Conservation (phyloP, 768 basidiomycete species). For the Xanthoconium stramineum region DNA sequence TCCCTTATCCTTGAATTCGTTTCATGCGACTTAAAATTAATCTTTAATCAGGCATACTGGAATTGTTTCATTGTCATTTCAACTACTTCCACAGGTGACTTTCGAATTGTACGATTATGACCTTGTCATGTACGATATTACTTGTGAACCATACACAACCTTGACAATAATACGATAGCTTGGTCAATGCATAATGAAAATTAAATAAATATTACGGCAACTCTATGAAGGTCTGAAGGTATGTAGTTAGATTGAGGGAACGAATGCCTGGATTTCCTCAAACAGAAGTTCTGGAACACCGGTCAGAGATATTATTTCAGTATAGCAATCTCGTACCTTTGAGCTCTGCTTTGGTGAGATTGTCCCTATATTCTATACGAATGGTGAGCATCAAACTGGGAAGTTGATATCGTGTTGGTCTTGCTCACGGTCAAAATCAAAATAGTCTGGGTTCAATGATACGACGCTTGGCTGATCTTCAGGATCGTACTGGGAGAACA, state of each 20-base stretch:
- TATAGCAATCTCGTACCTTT: conserved; percentile 38
- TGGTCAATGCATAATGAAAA: neutral
- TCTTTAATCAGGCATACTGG: conserved; percentile 7
- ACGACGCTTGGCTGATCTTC: conserved; percentile 86
- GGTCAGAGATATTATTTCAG: conserved; percentile 6
- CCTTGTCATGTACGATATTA: conserved; percentile 20
- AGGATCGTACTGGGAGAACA: conserved; percentile 63
- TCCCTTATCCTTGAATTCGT: conserved; percentile 6
- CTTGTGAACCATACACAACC: conserved; percentile 2
- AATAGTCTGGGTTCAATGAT: conserved; percentile 80
- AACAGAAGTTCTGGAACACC: conserved; percentile 57
- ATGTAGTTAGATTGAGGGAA: conserved; percentile 63
- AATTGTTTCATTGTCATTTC: neutral
- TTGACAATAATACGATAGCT: conserved; percentile 1
- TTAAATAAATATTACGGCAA: neutral
- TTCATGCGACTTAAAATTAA: conserved; percentile 8
- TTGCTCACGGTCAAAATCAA: conserved; percentile 80
- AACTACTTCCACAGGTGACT: neutral
- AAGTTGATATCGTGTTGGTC: neutral
- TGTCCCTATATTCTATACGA: conserved; percentile 62
- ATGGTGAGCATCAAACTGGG: conserved; percentile 4
- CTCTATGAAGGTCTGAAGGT: too few relatives aligned
- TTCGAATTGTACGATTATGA: conserved; percentile 20
- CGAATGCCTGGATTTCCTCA: conserved; percentile 79
- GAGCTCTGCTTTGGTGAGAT: conserved; percentile 72